Evolutionary conservation across 495 filamentous ascomycete species (phyloP).

Genomic region (Barbatosphaeria neglecta): DNA sequence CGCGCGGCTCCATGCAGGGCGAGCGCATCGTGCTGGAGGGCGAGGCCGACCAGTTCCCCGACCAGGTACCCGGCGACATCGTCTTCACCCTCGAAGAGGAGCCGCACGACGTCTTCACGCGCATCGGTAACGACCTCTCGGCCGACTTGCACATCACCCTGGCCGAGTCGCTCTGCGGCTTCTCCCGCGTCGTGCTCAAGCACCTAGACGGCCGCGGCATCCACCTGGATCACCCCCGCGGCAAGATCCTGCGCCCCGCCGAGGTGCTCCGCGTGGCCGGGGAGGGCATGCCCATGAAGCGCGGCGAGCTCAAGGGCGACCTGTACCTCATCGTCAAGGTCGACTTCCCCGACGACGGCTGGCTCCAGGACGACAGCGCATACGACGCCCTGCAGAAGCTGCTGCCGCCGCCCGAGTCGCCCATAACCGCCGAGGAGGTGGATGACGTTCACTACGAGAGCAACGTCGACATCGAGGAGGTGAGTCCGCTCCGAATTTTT

Average conservation of each 20-base stretch:
- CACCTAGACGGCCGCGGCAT: slow-evolving; percentile 94
- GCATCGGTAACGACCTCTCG: slow-evolving; percentile 72
- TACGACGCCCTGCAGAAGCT: slow-evolving; percentile 59
- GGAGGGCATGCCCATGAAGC: slow-evolving; percentile 91
- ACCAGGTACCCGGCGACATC: slow-evolving; percentile 84
- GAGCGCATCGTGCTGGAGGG: slow-evolving; percentile 84
- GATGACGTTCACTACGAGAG: slow-evolving; percentile 81
- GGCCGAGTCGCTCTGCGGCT: slow-evolving; percentile 75
- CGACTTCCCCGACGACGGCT: slow-evolving; percentile 77
- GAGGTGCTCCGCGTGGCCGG: slow-evolving; percentile 74
- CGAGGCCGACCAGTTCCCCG: slow-evolving; percentile 88
- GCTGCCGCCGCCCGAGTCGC: slow-evolving; percentile 49
- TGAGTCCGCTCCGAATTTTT: slow-evolving; percentile 27
- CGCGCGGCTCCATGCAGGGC: slow-evolving; percentile 75
- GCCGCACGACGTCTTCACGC: slow-evolving; percentile 66
- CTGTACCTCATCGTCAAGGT: slow-evolving; percentile 79
- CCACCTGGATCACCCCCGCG: slow-evolving; percentile 58
- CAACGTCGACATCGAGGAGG: slow-evolving; percentile 70
- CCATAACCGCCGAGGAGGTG: slow-evolving; percentile 56
- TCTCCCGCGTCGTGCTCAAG: slow-evolving; percentile 80
- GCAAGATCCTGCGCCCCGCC: slow-evolving; percentile 64
- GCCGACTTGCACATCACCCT: slow-evolving; percentile 70
- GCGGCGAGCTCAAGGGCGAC: slow-evolving; percentile 71
- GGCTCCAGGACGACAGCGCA: slow-evolving; percentile 57
- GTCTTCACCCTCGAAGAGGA: slow-evolving; percentile 77